A percentile compares a stretch with the other conserved stretches of the same genome.
Conservation (phyloP, 1,284 basidiomycete genomes). For the Puccinia triticina region DNA sequence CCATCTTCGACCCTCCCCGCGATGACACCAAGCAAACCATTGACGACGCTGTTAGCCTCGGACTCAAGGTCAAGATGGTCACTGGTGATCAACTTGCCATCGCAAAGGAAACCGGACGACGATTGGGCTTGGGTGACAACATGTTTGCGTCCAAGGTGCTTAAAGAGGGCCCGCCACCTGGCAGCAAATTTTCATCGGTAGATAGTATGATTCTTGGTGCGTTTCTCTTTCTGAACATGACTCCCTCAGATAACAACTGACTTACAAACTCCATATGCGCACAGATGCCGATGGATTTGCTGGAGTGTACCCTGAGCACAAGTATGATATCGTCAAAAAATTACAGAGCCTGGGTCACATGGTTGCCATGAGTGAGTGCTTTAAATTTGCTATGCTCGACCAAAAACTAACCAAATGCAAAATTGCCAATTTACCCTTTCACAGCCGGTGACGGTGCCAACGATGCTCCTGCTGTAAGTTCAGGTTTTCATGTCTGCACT, state of each 20-base stretch:
- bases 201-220: conserved; percentile 72
- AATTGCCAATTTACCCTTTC: not conserved
- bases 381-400: not conserved
- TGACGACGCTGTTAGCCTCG: conserved; percentile 90
- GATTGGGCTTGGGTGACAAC: conserved; percentile 92
- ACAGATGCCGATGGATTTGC: conserved; percentile 89
- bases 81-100: conserved; percentile 99
- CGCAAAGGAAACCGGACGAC: conserved; percentile 97
- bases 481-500: not conserved
- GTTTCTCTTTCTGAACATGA: not conserved
- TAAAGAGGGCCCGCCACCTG: conserved; percentile 82
- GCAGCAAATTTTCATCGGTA: conserved; percentile 73
- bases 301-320: conserved; percentile 77
- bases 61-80: conserved; percentile 99
- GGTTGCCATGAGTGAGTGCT: conserved; percentile 33
- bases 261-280: conserved; percentile 55
- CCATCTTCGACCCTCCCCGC: conserved; percentile 80
- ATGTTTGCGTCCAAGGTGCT: conserved; percentile 95
- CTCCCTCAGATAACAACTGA: not conserved
- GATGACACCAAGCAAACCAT: conserved; percentile 80
- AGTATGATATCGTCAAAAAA: conserved; percentile 74
- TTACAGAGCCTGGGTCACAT: conserved; percentile 73
- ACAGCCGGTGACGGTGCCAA: conserved; percentile 95
- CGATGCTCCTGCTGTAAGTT: conserved; percentile 74
- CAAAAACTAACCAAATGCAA: not conserved